Evolutionary conservation across 305 asterid genomes (phyloP).

Genomic region (Fraxinus floribunda): DNA sequence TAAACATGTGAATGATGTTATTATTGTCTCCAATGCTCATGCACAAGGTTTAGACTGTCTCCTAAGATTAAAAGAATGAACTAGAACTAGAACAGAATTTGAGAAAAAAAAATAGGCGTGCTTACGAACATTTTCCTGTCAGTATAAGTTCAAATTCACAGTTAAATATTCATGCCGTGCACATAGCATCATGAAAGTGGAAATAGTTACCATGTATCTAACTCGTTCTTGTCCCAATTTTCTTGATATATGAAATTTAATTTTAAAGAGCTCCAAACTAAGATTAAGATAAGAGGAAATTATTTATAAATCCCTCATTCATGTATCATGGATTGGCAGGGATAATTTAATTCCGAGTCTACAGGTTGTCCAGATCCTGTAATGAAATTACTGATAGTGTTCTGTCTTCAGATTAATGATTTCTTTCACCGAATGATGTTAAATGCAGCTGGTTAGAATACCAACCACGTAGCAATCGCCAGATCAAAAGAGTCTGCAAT

Average conservation of each 20-base stretch:
- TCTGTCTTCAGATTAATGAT: not conserved
- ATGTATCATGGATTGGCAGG: not conserved
- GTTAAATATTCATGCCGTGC: not conserved
- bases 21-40: not conserved
- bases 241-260: not conserved
- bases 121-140: not conserved
- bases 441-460: not conserved
- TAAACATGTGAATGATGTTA: not conserved
- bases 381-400: not conserved
- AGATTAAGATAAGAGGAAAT: not conserved
- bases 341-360: not conserved
- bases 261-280: not conserved
- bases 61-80: not conserved
- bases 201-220: not conserved
- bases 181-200: not conserved
- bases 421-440: not conserved
- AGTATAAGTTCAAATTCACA: not conserved
- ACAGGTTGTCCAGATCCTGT: not conserved
- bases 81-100: not conserved
- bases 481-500: not conserved
- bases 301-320: not conserved
- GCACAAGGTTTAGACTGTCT: not conserved
- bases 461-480: not conserved
- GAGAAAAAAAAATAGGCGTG: not conserved
- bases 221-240: not conserved